Evolutionary conservation across 129 eudicot species (phyloP), one percentile per base, ranked within the genome.

Genomic region (Helianthus tuberosus): DNA sequence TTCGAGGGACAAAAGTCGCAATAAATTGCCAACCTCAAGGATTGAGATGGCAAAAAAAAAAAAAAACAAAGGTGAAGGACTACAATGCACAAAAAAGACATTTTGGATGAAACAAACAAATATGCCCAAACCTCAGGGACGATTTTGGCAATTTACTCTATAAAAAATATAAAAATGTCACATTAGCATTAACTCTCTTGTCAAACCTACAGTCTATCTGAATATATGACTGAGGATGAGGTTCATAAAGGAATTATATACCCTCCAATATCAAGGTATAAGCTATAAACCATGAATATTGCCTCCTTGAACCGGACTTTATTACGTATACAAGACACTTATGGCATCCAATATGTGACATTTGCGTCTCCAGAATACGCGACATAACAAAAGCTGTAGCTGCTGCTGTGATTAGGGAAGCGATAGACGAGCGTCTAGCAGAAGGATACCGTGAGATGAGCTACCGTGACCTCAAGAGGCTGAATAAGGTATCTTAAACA

Each of bases 401-500:
- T 70, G 90, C 87, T 69, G 97, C 99, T 46, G 97, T 91, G 67
- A 68, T 94, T 35, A 74, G 75, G 72, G 99, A 94, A 85, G 99
- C 99, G 69, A 69, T 88, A 69, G 90, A 83, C 73, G 99, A 94
- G 74, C 94, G 84, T 75, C 77, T 94, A 70, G 97, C 90, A 44
- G 99, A 91, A 84, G 99, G 99, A 64, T 91, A 94, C 78, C 97
- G 97, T 63, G 91, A 78, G 49, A 86, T 91, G 91, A 94, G 79
- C 58, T 75, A 75, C 67, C 93, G 94, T 32, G 97, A 94, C 67
- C 83, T 94, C 62, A 69, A 76, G 51, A 91, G 80, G 87, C 89
- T 94, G 32, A 83, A 52, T 80, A 81, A 81, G 97, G 99, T 94
- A 83, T 5, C 29, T 27, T n/a, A 29, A 5, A 27, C 11, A 8